Percentiles rank a stretch among this genome's conserved stretches.
Conservation (phyloP, 345 rosid species). For the Brassica juncea region DNA sequence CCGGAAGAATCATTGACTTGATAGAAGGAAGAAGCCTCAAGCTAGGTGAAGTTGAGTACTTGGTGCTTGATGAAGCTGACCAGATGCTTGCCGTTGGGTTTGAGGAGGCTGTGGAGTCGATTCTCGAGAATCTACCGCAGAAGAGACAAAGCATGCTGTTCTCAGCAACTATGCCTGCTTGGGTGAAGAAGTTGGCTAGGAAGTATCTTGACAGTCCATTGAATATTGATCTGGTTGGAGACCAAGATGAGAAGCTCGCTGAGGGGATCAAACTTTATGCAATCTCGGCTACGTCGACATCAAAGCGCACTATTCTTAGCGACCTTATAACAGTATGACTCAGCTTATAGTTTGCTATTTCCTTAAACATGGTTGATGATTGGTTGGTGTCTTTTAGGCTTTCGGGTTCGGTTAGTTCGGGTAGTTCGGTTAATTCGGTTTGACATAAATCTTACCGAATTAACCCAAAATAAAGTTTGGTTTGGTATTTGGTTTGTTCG, state of each 20-base stretch:
- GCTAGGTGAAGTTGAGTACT: slow-evolving; percentile 80
- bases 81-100: slow-evolving; percentile 1
- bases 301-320: slow-evolving; percentile 80
- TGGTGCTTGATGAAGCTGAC: slow-evolving; percentile 87
- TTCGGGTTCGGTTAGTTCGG: too few relatives aligned
- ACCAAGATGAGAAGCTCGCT: slow-evolving; percentile 88
- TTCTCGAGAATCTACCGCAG: slow-evolving; percentile 79
- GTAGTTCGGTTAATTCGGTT: too few relatives aligned
- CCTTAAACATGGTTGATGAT: background rate
- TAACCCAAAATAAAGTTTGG: too few relatives aligned
- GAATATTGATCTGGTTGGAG: slow-evolving; percentile 86
- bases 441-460: too few relatives aligned
- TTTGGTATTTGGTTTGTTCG: too few relatives aligned
- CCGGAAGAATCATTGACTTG: slow-evolving; percentile 91
- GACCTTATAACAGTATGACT: slow-evolving; percentile 82
- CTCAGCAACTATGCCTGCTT: slow-evolving; percentile 97
- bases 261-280: slow-evolving; percentile 95
- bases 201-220: slow-evolving; percentile 84
- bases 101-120: slow-evolving; percentile 20
- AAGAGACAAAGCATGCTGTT: slow-evolving; percentile 96
- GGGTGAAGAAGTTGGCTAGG: slow-evolving; percentile 95
- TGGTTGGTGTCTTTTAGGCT: background rate
- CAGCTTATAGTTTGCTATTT: background rate
- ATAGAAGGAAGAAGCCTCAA: slow-evolving; percentile 73
- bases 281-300: slow-evolving; percentile 67